Conservation (phyloP, 768 basidiomycete species). For the Vararia minispora region DNA sequence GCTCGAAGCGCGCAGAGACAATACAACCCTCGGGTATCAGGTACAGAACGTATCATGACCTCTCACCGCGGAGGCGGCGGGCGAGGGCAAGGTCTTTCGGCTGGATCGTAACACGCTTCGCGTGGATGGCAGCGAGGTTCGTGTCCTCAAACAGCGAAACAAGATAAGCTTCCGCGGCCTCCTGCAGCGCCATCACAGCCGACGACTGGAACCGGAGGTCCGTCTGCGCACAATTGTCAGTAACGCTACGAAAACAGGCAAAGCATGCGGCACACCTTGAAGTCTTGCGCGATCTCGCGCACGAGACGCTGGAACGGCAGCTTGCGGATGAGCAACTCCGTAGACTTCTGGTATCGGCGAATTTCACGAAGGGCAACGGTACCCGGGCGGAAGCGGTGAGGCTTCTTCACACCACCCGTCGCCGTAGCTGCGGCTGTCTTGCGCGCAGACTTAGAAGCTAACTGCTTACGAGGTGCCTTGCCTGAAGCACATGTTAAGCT, state of each 20-base stretch:
- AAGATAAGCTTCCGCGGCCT: conserved; percentile 40
- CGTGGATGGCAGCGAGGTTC: conserved; percentile 42
- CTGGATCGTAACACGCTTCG: conserved; percentile 42
- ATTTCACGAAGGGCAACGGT: conserved; percentile 28
- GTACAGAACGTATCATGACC: too few species aligned
- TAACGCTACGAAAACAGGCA: background rate
- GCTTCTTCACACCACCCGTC: conserved; percentile 61
- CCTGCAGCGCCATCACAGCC: conserved; percentile 51
- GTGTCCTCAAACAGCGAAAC: conserved; percentile 34
- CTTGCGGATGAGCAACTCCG: conserved; percentile 31
- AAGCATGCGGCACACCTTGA: conserved; percentile 30
- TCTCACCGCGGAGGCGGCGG: conserved; percentile 36
- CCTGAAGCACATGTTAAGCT: conserved; percentile 18
- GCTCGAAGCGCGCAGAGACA: conserved; percentile 2
- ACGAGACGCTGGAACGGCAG: conserved; percentile 59
- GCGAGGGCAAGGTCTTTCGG: conserved; percentile 45
- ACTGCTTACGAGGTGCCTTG: conserved; percentile 62
- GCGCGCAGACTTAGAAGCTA: conserved; percentile 54
- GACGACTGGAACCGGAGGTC: conserved; percentile 57
- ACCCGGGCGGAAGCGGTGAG: conserved; percentile 28
- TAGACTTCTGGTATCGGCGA: conserved; percentile 29
- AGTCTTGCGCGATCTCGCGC: conserved; percentile 55
- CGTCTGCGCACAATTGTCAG: conserved; percentile 22
- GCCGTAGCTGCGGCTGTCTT: conserved; percentile 44
- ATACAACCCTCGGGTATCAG: background rate